Percentiles rank a stretch among this genome's conserved stretches.
Conservation (phyloP, 306 rosid genomes). For the Cicer bijugum region DNA sequence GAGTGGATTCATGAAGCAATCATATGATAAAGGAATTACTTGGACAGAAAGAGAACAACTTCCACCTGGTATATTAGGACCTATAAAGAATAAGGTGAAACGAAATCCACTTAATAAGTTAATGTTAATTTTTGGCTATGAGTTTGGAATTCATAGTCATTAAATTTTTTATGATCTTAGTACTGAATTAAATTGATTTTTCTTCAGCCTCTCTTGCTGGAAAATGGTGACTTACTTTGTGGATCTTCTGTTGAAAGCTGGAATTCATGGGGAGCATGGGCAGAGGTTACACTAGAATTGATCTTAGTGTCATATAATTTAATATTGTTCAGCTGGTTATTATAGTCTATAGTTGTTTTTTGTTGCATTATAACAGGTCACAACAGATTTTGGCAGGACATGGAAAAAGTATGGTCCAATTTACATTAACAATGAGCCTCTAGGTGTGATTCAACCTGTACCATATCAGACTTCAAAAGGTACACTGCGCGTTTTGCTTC, state of each 20-base stretch:
- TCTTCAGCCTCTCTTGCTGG: slow-evolving; percentile 84
- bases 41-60: slow-evolving; percentile 97
- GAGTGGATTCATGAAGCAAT: slow-evolving; percentile 95
- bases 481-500: slow-evolving; percentile 77
- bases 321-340: slow-evolving; percentile 31
- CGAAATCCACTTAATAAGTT: slow-evolving; percentile 10
- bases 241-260: slow-evolving; percentile 98
- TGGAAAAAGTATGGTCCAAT: slow-evolving; percentile 93
- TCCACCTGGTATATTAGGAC: slow-evolving; percentile 92
- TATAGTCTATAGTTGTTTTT: slow-evolving; percentile 29
- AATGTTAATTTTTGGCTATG: slow-evolving; percentile 19
- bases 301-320: slow-evolving; percentile 30
- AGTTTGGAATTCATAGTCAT: background rate
- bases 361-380: slow-evolving; percentile 58
- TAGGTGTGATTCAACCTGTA: slow-evolving; percentile 89
- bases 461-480: slow-evolving; percentile 78
- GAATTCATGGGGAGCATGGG: slow-evolving; percentile 99
- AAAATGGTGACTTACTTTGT: slow-evolving; percentile 78
- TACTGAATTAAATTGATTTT: slow-evolving; percentile 28
- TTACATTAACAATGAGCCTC: slow-evolving; percentile 63
- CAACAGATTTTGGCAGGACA: slow-evolving; percentile 66
- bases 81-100: slow-evolving; percentile 87
- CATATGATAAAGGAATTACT: slow-evolving; percentile 76
- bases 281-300: slow-evolving; percentile 62
- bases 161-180: background rate